Evolutionary conservation across 202 grass and related monocot genomes (phyloP), one percentile per base, ranked within the genome.

Genomic region (Saccharum hybrid): DNA sequence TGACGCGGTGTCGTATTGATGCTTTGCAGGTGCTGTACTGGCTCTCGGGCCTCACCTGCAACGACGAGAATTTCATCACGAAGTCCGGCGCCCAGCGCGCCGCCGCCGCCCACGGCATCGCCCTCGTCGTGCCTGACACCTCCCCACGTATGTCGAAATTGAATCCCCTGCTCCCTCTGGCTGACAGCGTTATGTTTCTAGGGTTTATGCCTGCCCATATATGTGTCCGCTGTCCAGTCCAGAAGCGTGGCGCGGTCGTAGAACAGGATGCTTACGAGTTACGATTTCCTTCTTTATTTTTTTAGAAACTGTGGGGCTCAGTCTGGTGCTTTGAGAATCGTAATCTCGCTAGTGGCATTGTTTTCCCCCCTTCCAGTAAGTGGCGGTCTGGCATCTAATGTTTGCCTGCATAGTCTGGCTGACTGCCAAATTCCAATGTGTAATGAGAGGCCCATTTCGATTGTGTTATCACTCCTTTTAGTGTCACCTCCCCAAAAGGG

Each of bases 1-100:
- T 88, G 78, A 92, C 7, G 31, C 6, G 41, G 14, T 76, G 6
- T 57, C 36, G 4, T 37, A 8, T 15, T 39, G n/a, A 57, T n/a
- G 19, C 2, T 46, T 33, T 16, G 76, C 82, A 99, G 91, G 88
- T 96, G 63, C 87, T 99, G 9, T 96, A 96, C 87, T 99, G 91
- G 91, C 84, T 99, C 21, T 99, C 93, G 37, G 93, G 91, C 4
- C 91, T 99, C 48, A 86, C 91, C 15, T 99, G 88, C 73, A 99
- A 59, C 4, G 96, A 99, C 63, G 91, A 99, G 76, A 99, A 96
- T 84, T 94, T 99, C 78, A 81, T 96, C 23, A 90, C 64, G 38
- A 99, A 99, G 66, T 84, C 96, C 71, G 96, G 93, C 9, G 93
- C 91, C 62, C 96, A 96, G 87, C 93, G 91, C 43, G 86, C 82